Base-by-base conservation (phyloP, 2,329 filamentous ascomycete genomes). In the Chaetomiaceae sp. region DNA sequence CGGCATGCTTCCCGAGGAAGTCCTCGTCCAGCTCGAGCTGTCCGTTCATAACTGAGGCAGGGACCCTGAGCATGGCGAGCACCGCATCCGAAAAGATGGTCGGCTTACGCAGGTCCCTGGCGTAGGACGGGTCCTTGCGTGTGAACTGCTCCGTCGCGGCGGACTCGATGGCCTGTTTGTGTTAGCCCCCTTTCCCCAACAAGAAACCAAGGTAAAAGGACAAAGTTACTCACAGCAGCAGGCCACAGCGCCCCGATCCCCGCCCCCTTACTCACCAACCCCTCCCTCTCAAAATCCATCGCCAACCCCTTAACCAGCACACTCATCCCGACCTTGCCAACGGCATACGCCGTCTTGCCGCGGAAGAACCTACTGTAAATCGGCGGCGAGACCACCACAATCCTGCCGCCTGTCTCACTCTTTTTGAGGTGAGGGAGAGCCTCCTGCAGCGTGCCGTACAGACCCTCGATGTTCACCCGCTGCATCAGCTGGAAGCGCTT, bases 331-430 rank as follows among this genome's bases (percentile, higher is more conserved):
- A 92, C 79, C 66, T 94, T 94, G 1, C 84, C 83, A 70, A 83
- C 77, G 2, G 90, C 88, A 71, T 95, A 95, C 14, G 87, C 88
- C 1, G 89, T 88, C 77, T 95, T 95, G 11, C 89, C 90, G 20
- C 87, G 73, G 68, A 94, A 91, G 70, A 95, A 95, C 27, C 90
- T 78, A 58, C 82, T 87, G 69, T 95, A 95, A 53, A 95, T 91
- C 1, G 89, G 89, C 22, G 90, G 90, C 64, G 84, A 88, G 51
- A 95, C 86, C 51, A 94, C 87, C 42, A 95, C 73, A 57, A 95
- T 81, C 23, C 89, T 72, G 12, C 33, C 42, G 5, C 33, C 23
- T 4, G 14, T 22, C 27, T 0, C 83, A 87, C 23, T n/a, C 29
- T 22, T 22, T n/a, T 70, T 75, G 55, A 92, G 84, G 55, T 85